phyloP scores from a whole-genome alignment of 805 yeast genomes.

The Ogataea glucozyma region DNA sequence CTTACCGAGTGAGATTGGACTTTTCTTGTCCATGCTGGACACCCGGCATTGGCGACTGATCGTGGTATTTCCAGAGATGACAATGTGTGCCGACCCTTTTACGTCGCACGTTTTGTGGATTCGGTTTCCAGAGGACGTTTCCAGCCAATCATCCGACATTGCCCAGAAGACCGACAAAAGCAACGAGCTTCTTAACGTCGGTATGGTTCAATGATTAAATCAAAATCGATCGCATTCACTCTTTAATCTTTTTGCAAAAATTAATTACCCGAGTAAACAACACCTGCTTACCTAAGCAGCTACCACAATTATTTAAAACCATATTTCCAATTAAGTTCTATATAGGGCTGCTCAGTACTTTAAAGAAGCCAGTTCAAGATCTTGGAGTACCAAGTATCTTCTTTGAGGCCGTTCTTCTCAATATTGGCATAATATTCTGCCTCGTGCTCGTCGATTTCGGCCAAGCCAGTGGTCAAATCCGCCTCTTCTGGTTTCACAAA shows the following conservation, averaged over 20 bases:
- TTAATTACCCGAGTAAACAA: too few relatives aligned
- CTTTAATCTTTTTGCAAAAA: too few relatives aligned
- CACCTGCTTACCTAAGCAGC: too few relatives aligned
- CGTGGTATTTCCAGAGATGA: conserved; percentile 49
- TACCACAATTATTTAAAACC: too few relatives aligned
- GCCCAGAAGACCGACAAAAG: background rate
- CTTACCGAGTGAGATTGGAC: conserved; percentile 43
- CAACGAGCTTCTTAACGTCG: too few relatives aligned
- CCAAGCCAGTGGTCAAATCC: conserved; percentile 46
- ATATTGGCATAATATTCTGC: conserved; percentile 28
- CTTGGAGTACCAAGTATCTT: conserved; percentile 2
- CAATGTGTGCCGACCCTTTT: conserved; percentile 43
- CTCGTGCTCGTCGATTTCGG: conserved; percentile 52
- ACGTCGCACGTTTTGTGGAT: conserved; percentile 47
- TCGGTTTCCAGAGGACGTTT: conserved; percentile 52
- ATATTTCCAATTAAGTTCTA: too few relatives aligned
- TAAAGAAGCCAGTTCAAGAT: conserved; percentile 14
- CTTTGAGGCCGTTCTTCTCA: conserved; percentile 1
- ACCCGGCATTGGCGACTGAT: conserved; percentile 37
- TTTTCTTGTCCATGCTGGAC: conserved; percentile 11
- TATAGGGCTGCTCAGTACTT: too few relatives aligned
- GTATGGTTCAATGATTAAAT: too few relatives aligned
- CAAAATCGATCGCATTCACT: too few relatives aligned
- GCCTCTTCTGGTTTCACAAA: conserved; percentile 45
- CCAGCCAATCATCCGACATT: conserved; percentile 38